Percentiles rank a stretch among this genome's conserved stretches.
Conservation (phyloP, 768 basidiomycete species). For the Tricholoma flavovirens region DNA sequence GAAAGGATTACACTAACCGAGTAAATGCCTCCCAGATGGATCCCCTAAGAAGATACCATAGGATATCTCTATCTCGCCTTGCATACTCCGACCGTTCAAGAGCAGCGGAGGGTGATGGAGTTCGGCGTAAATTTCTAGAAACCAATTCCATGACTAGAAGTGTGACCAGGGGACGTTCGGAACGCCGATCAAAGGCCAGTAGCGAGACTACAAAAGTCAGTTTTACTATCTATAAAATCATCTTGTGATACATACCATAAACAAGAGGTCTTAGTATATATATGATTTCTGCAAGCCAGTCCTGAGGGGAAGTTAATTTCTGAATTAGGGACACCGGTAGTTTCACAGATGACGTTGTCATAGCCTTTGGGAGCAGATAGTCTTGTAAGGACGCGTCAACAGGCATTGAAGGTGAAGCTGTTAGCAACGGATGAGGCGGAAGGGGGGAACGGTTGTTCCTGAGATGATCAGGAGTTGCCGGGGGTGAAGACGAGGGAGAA, state of each 20-base stretch:
- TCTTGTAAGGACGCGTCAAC: slow-evolving; percentile 65
- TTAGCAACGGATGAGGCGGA: slow-evolving; percentile 58
- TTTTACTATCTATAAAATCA: background rate
- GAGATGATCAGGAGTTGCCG: slow-evolving; percentile 72
- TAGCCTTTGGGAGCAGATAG: slow-evolving; percentile 75
- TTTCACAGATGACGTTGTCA: slow-evolving; percentile 67
- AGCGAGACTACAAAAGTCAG: slow-evolving; percentile 28
- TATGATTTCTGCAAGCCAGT: slow-evolving; percentile 72
- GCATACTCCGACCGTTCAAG: slow-evolving; percentile 79
- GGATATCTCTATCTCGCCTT: slow-evolving; percentile 71
- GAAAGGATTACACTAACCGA: slow-evolving; percentile 35
- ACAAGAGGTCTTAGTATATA: slow-evolving; percentile 69
- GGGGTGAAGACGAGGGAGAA: slow-evolving; percentile 48
- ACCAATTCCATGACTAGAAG: slow-evolving; percentile 67
- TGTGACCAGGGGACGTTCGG: slow-evolving; percentile 59
- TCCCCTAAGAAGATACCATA: slow-evolving; percentile 83
- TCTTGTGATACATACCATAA: slow-evolving; percentile 53
- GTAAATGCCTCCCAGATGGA: slow-evolving; percentile 82
- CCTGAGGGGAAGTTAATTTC: slow-evolving; percentile 53
- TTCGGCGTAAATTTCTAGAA: slow-evolving; percentile 68
- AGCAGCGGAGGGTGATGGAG: slow-evolving; percentile 51
- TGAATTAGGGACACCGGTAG: slow-evolving; percentile 63
- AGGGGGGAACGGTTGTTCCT: slow-evolving; percentile 70
- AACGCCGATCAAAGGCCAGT: slow-evolving; percentile 39
- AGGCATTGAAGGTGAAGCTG: slow-evolving; percentile 42